These are phyloP conservation scores for Aspergillus sp. DNA, from an alignment of 2,329 filamentous ascomycete species.

Conservation along the genomic window DNA sequence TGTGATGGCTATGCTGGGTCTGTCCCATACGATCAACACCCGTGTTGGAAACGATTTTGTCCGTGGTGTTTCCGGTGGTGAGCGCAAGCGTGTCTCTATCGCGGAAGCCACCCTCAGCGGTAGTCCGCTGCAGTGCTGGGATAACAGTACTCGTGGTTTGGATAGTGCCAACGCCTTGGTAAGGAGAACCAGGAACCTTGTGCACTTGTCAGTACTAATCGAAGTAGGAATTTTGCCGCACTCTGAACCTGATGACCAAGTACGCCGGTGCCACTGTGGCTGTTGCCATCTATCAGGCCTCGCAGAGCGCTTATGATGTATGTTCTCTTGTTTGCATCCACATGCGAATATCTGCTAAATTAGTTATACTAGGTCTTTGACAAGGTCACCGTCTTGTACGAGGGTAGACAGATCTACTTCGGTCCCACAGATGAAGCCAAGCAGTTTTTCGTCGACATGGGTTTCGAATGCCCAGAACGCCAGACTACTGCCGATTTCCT, in stretches of 20 bases:
- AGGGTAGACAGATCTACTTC: slow-evolving; percentile 78
- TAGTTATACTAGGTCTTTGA: slow-evolving; percentile 64
- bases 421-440: slow-evolving; percentile 66
- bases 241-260: slow-evolving; percentile 56
- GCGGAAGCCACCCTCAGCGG: slow-evolving; percentile 58
- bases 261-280: slow-evolving; percentile 55
- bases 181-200: neutral
- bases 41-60: slow-evolving; percentile 60
- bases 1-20: slow-evolving; percentile 50
- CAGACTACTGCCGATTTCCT: slow-evolving; percentile 75
- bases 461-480: slow-evolving; percentile 70
- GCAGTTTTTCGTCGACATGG: slow-evolving; percentile 69
- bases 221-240: slow-evolving; percentile 55
- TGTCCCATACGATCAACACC: slow-evolving; percentile 57
- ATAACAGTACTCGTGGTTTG: slow-evolving; percentile 56
- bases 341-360: neutral
- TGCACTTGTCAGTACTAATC: neutral
- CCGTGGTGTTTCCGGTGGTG: slow-evolving; percentile 66
- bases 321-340: neutral
- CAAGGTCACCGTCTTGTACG: slow-evolving; percentile 73
- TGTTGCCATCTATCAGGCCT: slow-evolving; percentile 62
- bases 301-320: slow-evolving; percentile 55
- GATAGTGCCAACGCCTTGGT: slow-evolving; percentile 59
- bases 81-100: slow-evolving; percentile 65
- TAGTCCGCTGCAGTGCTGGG: slow-evolving; percentile 54